Percentiles rank a stretch among this genome's conserved stretches.
phyloP scores from a whole-genome alignment of 2,329 filamentous ascomycete species.

The Cytospora schulzeri region DNA sequence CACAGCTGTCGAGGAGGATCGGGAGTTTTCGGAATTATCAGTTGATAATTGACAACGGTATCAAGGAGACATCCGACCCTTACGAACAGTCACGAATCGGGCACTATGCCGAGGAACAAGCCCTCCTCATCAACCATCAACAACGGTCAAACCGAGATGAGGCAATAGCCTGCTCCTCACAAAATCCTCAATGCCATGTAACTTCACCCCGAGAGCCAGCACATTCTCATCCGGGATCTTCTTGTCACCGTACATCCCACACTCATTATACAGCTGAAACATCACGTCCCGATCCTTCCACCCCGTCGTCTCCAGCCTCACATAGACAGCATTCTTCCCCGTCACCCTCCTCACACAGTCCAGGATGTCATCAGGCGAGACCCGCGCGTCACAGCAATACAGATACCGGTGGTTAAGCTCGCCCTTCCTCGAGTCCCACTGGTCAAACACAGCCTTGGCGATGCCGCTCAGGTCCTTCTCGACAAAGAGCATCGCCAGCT shows the following conservation, averaged over 20 bases:
- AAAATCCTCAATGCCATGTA: conserved; percentile 19
- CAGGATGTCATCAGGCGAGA: conserved; percentile 11
- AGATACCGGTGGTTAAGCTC: conserved; percentile 14
- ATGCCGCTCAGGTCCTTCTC: conserved; percentile 24
- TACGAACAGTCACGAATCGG: background rate
- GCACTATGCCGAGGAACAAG: background rate
- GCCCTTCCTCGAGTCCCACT: conserved; percentile 16
- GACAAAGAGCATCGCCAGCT: conserved; percentile 26
- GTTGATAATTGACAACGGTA: background rate
- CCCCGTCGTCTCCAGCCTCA: conserved; percentile 14
- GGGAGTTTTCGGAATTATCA: background rate
- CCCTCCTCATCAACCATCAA: background rate
- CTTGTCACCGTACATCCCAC: conserved; percentile 13
- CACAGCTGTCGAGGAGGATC: background rate
- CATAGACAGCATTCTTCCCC: conserved; percentile 9
- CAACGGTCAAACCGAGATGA: conserved; percentile 16
- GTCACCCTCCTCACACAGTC: conserved; percentile 12
- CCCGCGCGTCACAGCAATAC: conserved; percentile 12
- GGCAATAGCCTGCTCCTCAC: conserved; percentile 15
- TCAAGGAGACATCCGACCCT: background rate
- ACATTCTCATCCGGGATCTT: conserved; percentile 16
- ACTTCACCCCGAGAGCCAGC: conserved; percentile 11
- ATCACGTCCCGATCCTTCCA: conserved; percentile 22
- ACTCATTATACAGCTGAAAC: conserved; percentile 18
- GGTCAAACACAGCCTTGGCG: conserved; percentile 20